Evolutionary conservation across 495 filamentous ascomycete genomes (phyloP).

Genomic region (Talaromyces stipitatus): DNA sequence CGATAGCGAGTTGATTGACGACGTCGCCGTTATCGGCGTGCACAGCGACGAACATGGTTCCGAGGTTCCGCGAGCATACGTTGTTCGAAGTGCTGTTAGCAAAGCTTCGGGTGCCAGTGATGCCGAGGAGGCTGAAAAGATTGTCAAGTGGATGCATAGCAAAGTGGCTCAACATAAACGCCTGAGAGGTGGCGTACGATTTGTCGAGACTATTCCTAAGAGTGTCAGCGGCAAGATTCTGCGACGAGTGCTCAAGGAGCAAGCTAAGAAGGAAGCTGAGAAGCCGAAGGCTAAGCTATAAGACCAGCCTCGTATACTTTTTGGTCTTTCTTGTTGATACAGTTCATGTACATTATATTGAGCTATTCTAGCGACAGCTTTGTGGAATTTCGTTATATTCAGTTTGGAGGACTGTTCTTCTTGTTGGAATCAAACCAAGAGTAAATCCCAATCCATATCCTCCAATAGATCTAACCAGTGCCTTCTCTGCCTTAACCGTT

Average conservation of each 20-base stretch:
- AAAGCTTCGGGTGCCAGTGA: conserved; percentile 43
- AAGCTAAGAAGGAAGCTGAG: conserved; percentile 38
- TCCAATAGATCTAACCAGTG: conserved; percentile 38
- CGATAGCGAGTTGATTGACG: conserved; percentile 63
- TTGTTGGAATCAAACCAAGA: conserved; percentile 20
- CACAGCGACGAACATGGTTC: conserved; percentile 60
- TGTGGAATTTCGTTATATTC: not conserved
- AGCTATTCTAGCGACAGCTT: not conserved
- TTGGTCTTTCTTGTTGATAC: not conserved
- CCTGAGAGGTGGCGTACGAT: conserved; percentile 73
- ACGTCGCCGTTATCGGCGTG: conserved; percentile 82
- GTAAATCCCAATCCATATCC: conserved; percentile 34
- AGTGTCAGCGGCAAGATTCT: conserved; percentile 84
- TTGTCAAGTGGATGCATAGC: conserved; percentile 53
- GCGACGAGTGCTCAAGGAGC: conserved; percentile 56
- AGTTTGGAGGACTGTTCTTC: not conserved
- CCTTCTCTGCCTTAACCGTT: conserved; percentile 4
- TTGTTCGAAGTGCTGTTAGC: conserved; percentile 50
- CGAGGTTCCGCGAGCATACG: conserved; percentile 78
- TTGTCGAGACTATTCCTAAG: conserved; percentile 79
- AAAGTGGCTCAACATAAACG: conserved; percentile 67
- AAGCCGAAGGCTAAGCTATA: conserved; percentile 38
- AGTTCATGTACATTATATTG: not conserved
- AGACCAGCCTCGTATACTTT: too few relatives aligned
- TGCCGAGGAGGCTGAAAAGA: conserved; percentile 51